Evolutionary conservation across 192 early-diverging fungal species (phyloP), one percentile per base, ranked within the genome.

Genomic region (Dispira simplex): DNA sequence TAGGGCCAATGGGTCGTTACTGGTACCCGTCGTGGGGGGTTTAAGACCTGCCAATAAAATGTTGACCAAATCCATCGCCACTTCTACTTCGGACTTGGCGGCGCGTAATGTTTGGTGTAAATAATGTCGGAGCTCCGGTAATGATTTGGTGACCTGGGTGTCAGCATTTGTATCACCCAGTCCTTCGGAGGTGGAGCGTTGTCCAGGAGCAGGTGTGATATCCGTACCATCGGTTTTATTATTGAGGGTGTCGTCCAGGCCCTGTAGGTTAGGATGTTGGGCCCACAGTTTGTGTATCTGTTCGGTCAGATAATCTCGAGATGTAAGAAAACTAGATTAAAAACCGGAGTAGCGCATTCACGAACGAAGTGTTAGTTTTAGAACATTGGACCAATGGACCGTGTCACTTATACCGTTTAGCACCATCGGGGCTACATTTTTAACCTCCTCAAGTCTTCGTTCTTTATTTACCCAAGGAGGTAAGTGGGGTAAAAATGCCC

Each of bases 61-160:
- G 32, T 60, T 60, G 21, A 60, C 58, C 12, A 60, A 28, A 44
- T 60, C 58, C 10, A 60, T 13, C 39, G 58, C 58, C 27, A 60
- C 58, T 9, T 44, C 58, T 13, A 60, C 21, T 44, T 60, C 58
- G 39, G 58, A 60, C 12, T 60, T 28, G 14, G 58, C 58, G 21
- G 39, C 28, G 32, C 1, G 43, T 16, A 60, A 32, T 16, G 39
- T 28, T 3, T 60, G 28, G 16, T 60, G 32, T 16, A 60, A 44
- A 44, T 60, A 21, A 16, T 43, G 10, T 14, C 43, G 58, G 21
- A 60, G 32, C 1, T 60, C 58, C 4, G 27, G 11, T 12, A 60
- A 16, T 0, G 58, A 60, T 16, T 27, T 27, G 11, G 26, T 28
- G 27, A 13, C 13, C 14, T 43, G 11, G 39, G 39, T 60, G 8